These are phyloP conservation scores for Hypomyces rosellus DNA, from an alignment of 2,329 filamentous ascomycete genomes.

Conservation along the genomic window DNA sequence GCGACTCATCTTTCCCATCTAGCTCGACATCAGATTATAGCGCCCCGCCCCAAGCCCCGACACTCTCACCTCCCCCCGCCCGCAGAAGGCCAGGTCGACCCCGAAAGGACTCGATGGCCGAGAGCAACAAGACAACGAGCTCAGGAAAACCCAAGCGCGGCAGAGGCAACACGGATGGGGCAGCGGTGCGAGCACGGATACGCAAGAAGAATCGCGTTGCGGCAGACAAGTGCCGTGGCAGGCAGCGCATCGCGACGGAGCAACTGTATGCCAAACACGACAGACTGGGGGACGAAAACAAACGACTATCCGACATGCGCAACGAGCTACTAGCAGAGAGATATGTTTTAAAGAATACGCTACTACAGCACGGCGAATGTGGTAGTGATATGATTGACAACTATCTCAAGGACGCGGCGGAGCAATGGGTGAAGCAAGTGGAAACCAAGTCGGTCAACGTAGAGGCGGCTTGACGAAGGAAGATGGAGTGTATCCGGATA, in stretches of 20 bases:
- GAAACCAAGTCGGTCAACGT: constrained; percentile 6
- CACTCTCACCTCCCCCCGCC: not conserved
- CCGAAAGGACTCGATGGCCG: not conserved
- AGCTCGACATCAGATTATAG: not conserved
- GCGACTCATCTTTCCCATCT: not conserved
- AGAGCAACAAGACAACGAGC: not conserved
- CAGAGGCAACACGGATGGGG: constrained; percentile 3
- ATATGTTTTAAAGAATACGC: constrained; percentile 10
- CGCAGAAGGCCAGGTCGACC: constrained; percentile 1
- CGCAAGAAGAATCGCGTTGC: constrained; percentile 11
- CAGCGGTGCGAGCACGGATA: constrained; percentile 2
- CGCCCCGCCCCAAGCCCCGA: not conserved
- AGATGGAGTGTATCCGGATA: too few relatives aligned
- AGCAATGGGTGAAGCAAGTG: constrained; percentile 8
- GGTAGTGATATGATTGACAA: constrained; percentile 8
- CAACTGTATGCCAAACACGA: constrained; percentile 7
- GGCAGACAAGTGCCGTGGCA: constrained; percentile 10
- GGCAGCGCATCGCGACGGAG: constrained; percentile 6
- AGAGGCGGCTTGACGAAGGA: constrained; percentile 6
- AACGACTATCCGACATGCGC: not conserved
- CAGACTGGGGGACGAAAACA: constrained; percentile 1
- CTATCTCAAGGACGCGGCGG: constrained; percentile 6
- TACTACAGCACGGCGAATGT: constrained; percentile 9
- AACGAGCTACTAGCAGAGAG: constrained; percentile 7
- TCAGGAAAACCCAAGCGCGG: not conserved